phyloP scores from a whole-genome alignment of 441 rosid genomes.

The Euphorbia schlechtendalii region DNA sequence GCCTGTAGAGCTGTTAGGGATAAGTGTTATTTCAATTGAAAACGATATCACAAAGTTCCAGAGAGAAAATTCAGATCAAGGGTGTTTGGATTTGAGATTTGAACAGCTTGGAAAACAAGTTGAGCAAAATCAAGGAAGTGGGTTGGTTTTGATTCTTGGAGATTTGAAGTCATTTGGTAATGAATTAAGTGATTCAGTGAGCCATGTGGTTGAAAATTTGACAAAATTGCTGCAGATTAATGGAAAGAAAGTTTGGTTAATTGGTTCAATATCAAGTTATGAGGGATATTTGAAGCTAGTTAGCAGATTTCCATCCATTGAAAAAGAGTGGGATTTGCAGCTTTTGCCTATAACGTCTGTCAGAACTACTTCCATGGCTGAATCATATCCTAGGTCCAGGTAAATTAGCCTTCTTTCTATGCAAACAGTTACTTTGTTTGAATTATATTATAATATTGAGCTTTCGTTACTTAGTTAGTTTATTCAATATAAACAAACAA shows the following conservation, averaged over 20 bases:
- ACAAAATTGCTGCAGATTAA: conserved; percentile 38
- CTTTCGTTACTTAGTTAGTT: conserved; percentile 3
- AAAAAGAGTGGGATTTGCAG: conserved; percentile 77
- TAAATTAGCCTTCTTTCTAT: conserved; percentile 13
- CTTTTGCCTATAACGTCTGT: conserved; percentile 58
- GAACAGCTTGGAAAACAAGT: conserved; percentile 34
- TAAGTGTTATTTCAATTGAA: conserved; percentile 36
- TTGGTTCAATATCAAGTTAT: conserved; percentile 49
- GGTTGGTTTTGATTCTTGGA: conserved; percentile 56
- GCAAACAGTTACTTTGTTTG: no score
- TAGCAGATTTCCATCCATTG: conserved; percentile 46
- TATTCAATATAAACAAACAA: neutral
- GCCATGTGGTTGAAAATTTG: conserved; percentile 37
- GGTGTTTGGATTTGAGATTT: conserved; percentile 21
- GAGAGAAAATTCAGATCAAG: conserved; percentile 25
- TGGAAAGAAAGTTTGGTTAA: conserved; percentile 52
- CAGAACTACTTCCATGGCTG: conserved; percentile 29
- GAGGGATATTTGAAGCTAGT: conserved; percentile 50
- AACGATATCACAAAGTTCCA: conserved; percentile 29
- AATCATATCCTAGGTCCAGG: conserved; percentile 64
- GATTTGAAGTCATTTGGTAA: conserved; percentile 41
- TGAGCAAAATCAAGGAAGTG: conserved; percentile 36
- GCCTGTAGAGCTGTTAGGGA: conserved; percentile 33
- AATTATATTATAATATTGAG: neutral
- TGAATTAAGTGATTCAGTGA: conserved; percentile 22